Evolutionary conservation across 1,284 basidiomycete species (phyloP), one percentile per base, ranked within the genome.

Genomic region (Gomphus bonarii): DNA sequence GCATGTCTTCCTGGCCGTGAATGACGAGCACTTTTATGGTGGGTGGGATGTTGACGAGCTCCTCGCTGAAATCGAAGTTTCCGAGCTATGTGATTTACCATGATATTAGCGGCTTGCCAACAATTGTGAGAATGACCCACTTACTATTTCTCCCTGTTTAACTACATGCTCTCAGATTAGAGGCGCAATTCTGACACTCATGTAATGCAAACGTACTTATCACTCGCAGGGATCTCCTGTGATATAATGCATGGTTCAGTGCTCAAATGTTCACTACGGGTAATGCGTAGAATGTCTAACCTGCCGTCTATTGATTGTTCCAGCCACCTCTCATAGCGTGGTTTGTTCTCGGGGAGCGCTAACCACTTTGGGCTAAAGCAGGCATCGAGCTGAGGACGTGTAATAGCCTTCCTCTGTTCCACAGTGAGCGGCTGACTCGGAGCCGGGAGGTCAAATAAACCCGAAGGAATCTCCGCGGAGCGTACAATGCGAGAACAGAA

Each of bases 301-400:
- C 72, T 67, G 51, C 67, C 67, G 16, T 61, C 56, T 6, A 68
- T 62, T 63, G 64, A 65, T 8, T 65, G 62, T 11, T 63, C 61
- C 25, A 73, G 50, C 63, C 65, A 66, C 59, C 60, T 59, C n/a
- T 70, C 62, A 8, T 69, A 63, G 7, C 70, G 61, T 30, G 56
- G 52, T 7, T 62, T 58, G 50, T 72, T 70, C 11, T 50, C 60
- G 25, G 66, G 63, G 56, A 70, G 65, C 31, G 63, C 60, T 8
- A 74, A 53, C 73, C 73, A 76, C 31, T 58, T 60, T 5, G 71
- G 67, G 59, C 74, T 73, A 57, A 73, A 71, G 2, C 66, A 63
- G 3, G 63, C 53, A 43, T 66, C 68, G 18, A 73, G 57, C 0
- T 64, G 65, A 25, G 65, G 63, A 35, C 68, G 63, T 14, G 67